A percentile compares a stretch with the other conserved stretches of the same genome.
These are phyloP conservation scores for Amanita brunnescens DNA, from an alignment of 768 basidiomycete species.

Conservation along the genomic window DNA sequence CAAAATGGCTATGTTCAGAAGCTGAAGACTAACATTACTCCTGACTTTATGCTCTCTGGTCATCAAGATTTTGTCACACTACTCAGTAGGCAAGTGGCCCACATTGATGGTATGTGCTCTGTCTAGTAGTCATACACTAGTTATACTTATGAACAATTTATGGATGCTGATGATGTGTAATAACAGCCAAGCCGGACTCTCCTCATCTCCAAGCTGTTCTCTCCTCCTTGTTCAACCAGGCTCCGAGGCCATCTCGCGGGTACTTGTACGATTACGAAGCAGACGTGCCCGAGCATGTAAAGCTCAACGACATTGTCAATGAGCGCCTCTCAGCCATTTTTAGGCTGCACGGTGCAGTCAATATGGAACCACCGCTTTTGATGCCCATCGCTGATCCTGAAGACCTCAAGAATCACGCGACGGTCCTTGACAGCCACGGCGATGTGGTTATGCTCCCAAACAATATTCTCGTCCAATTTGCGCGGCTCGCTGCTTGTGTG, in stretches of 20 bases:
- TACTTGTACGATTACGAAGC: constrained; percentile 70
- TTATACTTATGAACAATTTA: too few relatives aligned
- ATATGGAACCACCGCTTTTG: constrained; percentile 79
- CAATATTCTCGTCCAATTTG: constrained; percentile 67
- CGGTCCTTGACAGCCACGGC: constrained; percentile 74
- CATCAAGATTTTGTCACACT: too few relatives aligned
- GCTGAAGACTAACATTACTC: too few relatives aligned
- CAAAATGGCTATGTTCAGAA: too few relatives aligned
- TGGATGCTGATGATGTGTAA: constrained; percentile 22
- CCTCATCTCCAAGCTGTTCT: constrained; percentile 75
- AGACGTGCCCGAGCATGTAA: constrained; percentile 60
- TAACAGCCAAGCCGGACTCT: constrained; percentile 57
- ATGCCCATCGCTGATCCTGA: constrained; percentile 60
- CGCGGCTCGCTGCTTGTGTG: constrained; percentile 69
- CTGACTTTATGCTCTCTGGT: too few relatives aligned
- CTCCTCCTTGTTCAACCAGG: constrained; percentile 68
- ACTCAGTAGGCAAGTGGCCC: too few relatives aligned
- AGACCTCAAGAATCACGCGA: constrained; percentile 57
- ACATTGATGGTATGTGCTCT: too few relatives aligned
- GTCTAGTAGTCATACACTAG: too few relatives aligned
- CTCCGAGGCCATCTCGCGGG: constrained; percentile 51
- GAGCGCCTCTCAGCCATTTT: constrained; percentile 74
- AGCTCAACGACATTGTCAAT: constrained; percentile 66
- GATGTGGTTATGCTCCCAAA: constrained; percentile 68
- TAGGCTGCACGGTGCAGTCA: constrained; percentile 82